Base-by-base conservation (phyloP, 2,329 filamentous ascomycete genomes). In the Botryotinia calthae region DNA sequence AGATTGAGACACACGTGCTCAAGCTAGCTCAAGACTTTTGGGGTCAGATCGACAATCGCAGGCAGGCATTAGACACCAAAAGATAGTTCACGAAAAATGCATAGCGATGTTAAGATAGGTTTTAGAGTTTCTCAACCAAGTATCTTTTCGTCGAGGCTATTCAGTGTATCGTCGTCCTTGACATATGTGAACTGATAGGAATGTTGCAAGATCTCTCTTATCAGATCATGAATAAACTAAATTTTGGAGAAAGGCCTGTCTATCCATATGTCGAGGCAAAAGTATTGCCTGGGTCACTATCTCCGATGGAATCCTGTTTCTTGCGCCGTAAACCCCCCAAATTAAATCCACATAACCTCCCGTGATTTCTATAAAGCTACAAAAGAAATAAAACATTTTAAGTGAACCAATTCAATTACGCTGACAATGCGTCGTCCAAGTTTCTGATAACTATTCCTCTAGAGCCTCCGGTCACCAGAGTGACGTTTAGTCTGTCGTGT, bases 151-250 rank as follows among this genome's bases (percentile, higher is more conserved):
- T 25, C 22, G 22, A 16, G 12, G 40, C 12, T 42, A 42, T 6
- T 1, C 10, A 5, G 46, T 1, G 10, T 14, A n/a, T 51, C 10
- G 22, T n/a, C 48, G 10, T 2, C 25, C 0, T 25, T 14, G 10
- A 51, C 14, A 51, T 51, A 14, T 51, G 20, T 51, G 25, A 51
- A 14, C 22, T 12, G 10, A 4, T n/a, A 14, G 4, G 25, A n/a
- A n/a, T 14, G 22, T 12, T 6, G 4, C 48, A 6, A n/a, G 10
- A n/a, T n/a, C 10, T 2, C n/a, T 25, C n/a, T 14, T 2, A 0
- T 25, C 10, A n/a, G 2, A 51, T 51, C 8, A n/a, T 51, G 48
- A 51, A 14, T 1, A n/a, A 14, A 5, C 25, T 6, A 1, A 51
- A 51, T n/a, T 51, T 2, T 51, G 48, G 10, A 25, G 0, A 25